Evolutionary conservation across 2,329 filamentous ascomycete genomes (phyloP).

Genomic region (Mycosphaerella arachidis): DNA sequence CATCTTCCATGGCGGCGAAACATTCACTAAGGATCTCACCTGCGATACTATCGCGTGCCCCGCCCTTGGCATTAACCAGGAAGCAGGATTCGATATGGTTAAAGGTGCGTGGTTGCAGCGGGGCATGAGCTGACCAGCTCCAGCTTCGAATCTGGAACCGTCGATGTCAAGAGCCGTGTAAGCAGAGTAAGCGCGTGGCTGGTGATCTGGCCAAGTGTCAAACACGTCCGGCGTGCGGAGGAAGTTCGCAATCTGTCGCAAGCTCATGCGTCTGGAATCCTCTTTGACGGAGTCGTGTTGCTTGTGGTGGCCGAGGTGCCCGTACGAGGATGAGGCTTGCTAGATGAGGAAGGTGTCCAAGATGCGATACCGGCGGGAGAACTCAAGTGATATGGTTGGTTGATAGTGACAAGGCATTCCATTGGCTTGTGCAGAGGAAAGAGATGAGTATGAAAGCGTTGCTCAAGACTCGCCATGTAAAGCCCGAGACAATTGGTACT

Average conservation of each 20-base stretch:
- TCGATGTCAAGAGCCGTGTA: not conserved
- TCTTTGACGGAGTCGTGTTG: not conserved
- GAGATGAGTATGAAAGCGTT: not conserved
- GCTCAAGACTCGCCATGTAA: not conserved
- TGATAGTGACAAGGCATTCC: not conserved
- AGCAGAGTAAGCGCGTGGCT: not conserved
- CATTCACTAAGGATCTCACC: no score
- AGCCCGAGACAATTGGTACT: not conserved
- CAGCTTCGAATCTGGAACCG: not conserved
- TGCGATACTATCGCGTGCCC: not conserved
- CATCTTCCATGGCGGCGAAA: not conserved
- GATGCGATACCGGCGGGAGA: not conserved
- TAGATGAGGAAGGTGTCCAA: not conserved
- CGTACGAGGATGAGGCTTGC: not conserved
- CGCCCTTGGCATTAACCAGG: not conserved
- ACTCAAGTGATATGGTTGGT: not conserved
- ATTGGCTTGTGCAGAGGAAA: conserved; percentile 1
- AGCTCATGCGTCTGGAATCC: not conserved
- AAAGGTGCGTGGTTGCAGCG: not conserved
- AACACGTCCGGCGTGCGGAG: not conserved
- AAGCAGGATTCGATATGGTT: not conserved
- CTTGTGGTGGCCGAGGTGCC: not conserved
- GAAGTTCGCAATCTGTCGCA: not conserved
- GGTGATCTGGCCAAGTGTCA: not conserved
- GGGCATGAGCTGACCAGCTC: not conserved